Evolutionary conservation across 2,329 filamentous ascomycete species (phyloP).

Genomic region (Hypoxylon sp.): DNA sequence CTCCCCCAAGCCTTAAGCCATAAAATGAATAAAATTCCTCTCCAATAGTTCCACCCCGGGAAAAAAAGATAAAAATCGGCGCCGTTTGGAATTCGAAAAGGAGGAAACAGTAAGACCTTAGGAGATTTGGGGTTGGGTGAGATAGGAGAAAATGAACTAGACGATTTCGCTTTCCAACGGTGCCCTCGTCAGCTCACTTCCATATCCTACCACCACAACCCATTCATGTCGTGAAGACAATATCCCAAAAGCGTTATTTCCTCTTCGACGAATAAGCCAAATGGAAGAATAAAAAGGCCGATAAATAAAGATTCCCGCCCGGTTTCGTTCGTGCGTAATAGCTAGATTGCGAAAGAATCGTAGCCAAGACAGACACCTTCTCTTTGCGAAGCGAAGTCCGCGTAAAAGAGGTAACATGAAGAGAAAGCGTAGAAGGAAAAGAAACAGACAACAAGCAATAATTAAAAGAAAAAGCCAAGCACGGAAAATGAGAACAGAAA

Average conservation of each 20-base stretch:
- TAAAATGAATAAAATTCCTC: no score
- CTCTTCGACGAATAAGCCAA: conserved; percentile 37
- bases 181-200: conserved; percentile 39
- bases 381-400: conserved; percentile 35
- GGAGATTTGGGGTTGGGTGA: conserved; percentile 15
- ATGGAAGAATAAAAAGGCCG: conserved; percentile 25
- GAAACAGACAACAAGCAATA: not conserved
- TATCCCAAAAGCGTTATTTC: conserved; percentile 45
- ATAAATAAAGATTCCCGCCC: conserved; percentile 31
- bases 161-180: conserved; percentile 28
- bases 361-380: conserved; percentile 32
- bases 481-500: conserved; percentile 4
- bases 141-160: conserved; percentile 7
- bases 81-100: conserved; percentile 23
- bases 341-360: conserved; percentile 36
- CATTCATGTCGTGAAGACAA: conserved; percentile 51
- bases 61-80: conserved; percentile 23
- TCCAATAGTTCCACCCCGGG: no score
- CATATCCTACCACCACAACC: conserved; percentile 26
- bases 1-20: conserved; percentile 20
- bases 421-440: conserved; percentile 1
- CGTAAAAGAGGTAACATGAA: conserved; percentile 25
- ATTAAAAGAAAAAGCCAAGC: not conserved
- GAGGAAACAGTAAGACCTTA: conserved; percentile 25
- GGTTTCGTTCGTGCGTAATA: conserved; percentile 25